Evolutionary conservation across 148 eudicot species (phyloP).

Genomic region (Camellia japonica): DNA sequence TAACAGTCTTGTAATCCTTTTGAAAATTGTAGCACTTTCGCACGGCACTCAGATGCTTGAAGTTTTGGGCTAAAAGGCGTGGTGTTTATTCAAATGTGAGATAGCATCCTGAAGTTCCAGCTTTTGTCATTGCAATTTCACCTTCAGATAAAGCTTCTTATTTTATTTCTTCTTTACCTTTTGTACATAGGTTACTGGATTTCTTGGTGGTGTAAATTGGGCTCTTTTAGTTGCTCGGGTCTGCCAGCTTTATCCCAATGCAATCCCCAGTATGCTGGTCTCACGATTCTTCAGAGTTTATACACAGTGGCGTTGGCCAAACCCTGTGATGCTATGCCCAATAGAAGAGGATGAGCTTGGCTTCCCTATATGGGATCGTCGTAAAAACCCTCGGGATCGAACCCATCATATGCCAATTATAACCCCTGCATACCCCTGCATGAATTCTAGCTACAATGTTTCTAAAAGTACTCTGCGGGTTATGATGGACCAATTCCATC

Average conservation of each 20-base stretch:
- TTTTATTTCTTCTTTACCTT: not conserved
- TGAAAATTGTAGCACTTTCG: constrained; percentile 43
- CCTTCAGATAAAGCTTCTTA: constrained; percentile 1
- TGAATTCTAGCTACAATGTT: constrained; percentile 64
- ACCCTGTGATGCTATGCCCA: constrained; percentile 51
- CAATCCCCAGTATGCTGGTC: constrained; percentile 50
- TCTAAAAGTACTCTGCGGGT: constrained; percentile 53
- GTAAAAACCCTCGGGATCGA: constrained; percentile 43
- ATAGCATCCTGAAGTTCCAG: not conserved
- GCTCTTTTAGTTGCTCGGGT: constrained; percentile 54
- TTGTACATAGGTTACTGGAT: constrained; percentile 44
- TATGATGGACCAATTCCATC: constrained; percentile 48
- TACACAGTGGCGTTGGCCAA: constrained; percentile 63
- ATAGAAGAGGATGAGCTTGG: constrained; percentile 40
- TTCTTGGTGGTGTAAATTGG: constrained; percentile 59
- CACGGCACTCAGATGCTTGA: constrained; percentile 40
- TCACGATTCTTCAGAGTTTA: constrained; percentile 49
- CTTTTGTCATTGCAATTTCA: not conserved
- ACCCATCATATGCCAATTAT: constrained; percentile 56
- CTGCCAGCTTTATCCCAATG: constrained; percentile 60
- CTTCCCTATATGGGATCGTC: constrained; percentile 53
- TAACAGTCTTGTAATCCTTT: not conserved
- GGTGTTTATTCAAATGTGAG: constrained; percentile 62
- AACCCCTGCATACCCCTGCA: constrained; percentile 56
- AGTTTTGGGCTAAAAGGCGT: constrained; percentile 51